Evolutionary conservation across 768 basidiomycete species (phyloP), one percentile per base, ranked within the genome.

Genomic region (Naganishia vaughanmartiniae): DNA sequence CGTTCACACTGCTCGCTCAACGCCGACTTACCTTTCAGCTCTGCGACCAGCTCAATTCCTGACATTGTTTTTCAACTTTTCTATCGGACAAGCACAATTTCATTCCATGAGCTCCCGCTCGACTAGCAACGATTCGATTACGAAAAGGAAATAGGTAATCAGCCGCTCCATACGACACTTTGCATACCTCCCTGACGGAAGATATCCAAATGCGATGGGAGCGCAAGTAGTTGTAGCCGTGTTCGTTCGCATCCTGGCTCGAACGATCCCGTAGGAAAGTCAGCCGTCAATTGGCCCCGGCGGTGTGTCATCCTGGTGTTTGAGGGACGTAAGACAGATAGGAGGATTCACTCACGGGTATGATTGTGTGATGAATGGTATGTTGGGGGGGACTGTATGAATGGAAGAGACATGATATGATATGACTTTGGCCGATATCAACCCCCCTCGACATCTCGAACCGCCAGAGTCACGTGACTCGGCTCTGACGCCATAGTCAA

Each of bases 11-110:
- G 7, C 45, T 21, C 45, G 45, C 15, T 46, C 21, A 46, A 17
- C 45, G 14, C 21, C 46, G 15, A 17, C 21, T 51, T 19, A 55
- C 71, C 72, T 63, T 69, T 69, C 2, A 80, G 73, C 17, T 74
- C 75, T 0, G 75, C 70, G 21, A 81, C 51, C 45, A 80, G 76
- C 72, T 80, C 74, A 12, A 81, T 70, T 28, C 66, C 60, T 15
- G 78, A 75, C 77, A 79, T 79, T 12, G 7, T 51, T 15, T 19
- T 5, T 46, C 46, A 42, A 42, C 42, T 42, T 7, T 46, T 46
- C 45, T 46, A 46, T 21, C 45, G 45, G 45, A 15, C 14, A 51
- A 51, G 48, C 48, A 51, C 48, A 51, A 4, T 3, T 21, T 21
- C 14, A 46, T 46, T 15, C 4, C 45, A 21, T 46, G 7, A 46